Evolutionary conservation across 1,139 yeast species (phyloP).

Genomic region (Yamadazyma triangularis): DNA sequence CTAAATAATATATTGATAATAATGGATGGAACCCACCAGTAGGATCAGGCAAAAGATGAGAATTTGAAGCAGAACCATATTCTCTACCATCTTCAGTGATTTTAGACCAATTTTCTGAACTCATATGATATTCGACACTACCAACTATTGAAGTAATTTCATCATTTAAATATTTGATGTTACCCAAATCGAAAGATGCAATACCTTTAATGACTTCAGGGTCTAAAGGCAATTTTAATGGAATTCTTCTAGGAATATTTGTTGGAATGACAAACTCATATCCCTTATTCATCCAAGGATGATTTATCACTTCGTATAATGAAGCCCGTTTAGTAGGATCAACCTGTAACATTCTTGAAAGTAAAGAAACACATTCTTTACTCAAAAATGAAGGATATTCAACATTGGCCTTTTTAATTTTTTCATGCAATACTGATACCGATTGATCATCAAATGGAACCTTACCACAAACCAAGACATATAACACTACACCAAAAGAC

Average conservation of each 20-base stretch:
- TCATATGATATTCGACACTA: constrained; percentile 65
- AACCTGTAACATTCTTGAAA: constrained; percentile 88
- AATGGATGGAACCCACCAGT: constrained; percentile 87
- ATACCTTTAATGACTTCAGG: constrained; percentile 67
- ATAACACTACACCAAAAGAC: constrained; percentile 96
- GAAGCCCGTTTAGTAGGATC: constrained; percentile 80
- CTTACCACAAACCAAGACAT: constrained; percentile 93
- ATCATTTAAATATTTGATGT: constrained; percentile 51
- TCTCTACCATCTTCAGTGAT: constrained; percentile 37
- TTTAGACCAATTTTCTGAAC: constrained; percentile 62
- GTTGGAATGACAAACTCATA: constrained; percentile 71
- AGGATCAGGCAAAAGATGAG: constrained; percentile 61
- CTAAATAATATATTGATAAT: constrained; percentile 79
- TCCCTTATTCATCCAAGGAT: constrained; percentile 95
- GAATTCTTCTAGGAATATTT: constrained; percentile 72
- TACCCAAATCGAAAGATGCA: constrained; percentile 76
- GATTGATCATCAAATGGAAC: constrained; percentile 98
- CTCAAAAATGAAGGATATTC: constrained; percentile 87
- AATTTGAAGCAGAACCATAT: constrained; percentile 37
- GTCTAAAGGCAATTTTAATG: constrained; percentile 72
- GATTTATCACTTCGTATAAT: constrained; percentile 72
- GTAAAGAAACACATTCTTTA: constrained; percentile 74
- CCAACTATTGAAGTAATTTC: constrained; percentile 57
- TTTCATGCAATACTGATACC: constrained; percentile 88
- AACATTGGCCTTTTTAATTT: constrained; percentile 87